Base-by-base conservation (phyloP, 345 rosid species). In the Acer yangbiense region DNA sequence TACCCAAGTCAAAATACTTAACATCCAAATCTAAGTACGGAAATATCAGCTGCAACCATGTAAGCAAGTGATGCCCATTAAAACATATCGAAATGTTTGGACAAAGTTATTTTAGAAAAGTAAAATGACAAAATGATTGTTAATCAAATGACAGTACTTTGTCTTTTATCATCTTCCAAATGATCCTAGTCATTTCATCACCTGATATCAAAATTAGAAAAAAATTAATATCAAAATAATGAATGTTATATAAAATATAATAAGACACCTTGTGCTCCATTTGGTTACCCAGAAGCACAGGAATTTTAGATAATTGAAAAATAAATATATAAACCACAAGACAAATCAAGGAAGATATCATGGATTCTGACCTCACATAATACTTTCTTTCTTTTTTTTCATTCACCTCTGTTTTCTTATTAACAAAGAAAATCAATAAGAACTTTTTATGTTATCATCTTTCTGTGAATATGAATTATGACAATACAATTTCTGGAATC, bases 181-280 rank as follows among this genome's bases (percentile, higher is more conserved):
- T 96, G 58, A 96, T 84, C 85, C 99, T 91, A 7, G 98, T 84
- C 98, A 96, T 96, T 81, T 96, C 99, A 86, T 96, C 99, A 64
- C 99, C 99, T 92, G 74, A 69, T 74, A 66, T 55, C 44, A 63
- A 27, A 65, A 35, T n/a, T 72, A 69, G 12, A 20, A 1, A 0
- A 13, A 68, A 72, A n/a, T 9, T 6, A 78, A 35, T 9, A 69
- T 39, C 23, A 18, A 61, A 66, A 23, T 7, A 18, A 80, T 46
- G 50, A 46, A 10, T 10, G 68, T 39, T 13, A 27, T 25, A 52
- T 11, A 73, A 44, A 65, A 65, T 35, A 52, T 16, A 52, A 5
- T 21, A 2, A 16, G 41, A 1, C 43, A 52, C 4, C 52, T 12
- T n/a, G 16, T 11, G 43, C 46, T 55, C 44, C 6, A 7, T 46